A percentile compares a stretch with the other conserved stretches of the same genome.
These are phyloP conservation scores for Debaryomyces nepalensis DNA, from an alignment of 1,139 yeast species.

Conservation along the genomic window DNA sequence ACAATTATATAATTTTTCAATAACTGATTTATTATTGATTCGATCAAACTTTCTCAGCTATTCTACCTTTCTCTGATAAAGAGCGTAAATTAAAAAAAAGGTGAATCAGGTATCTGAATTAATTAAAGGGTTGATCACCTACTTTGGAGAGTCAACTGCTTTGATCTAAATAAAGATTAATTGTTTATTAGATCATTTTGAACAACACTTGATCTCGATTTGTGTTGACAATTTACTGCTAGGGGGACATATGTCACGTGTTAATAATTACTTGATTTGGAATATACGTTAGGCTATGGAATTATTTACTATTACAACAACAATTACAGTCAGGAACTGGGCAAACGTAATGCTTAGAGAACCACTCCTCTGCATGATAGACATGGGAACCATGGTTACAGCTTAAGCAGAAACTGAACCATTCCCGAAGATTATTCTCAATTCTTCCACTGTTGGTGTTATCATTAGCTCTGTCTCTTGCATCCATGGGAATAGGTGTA, in stretches of 20 bases:
- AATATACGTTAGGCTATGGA: not conserved
- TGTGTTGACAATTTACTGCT: conserved; percentile 16
- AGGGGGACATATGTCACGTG: conserved; percentile 7
- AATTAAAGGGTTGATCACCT: not conserved
- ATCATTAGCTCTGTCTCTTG: conserved; percentile 24
- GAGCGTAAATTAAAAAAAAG: too few relatives aligned
- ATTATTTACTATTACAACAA: conserved; percentile 62
- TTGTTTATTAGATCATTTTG: too few relatives aligned
- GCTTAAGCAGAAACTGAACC: conserved; percentile 90
- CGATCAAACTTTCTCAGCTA: too few relatives aligned
- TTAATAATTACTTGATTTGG: conserved; percentile 1
- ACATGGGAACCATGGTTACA: conserved; percentile 96
- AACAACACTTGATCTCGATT: too few relatives aligned
- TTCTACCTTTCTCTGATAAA: too few relatives aligned
- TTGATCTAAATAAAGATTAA: not conserved
- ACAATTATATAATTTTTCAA: too few relatives aligned
- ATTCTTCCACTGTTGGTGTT: conserved; percentile 24
- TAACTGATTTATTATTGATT: not conserved
- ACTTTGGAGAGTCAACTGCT: too few relatives aligned
- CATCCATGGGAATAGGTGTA: conserved; percentile 57
- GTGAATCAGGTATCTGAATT: too few relatives aligned
- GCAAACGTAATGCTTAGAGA: conserved; percentile 80
- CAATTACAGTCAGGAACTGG: conserved; percentile 95
- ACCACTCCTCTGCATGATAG: conserved; percentile 96
- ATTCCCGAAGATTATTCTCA: conserved; percentile 54